A percentile compares a stretch with the other conserved stretches of the same genome.
Conservation (phyloP, 2,329 filamentous ascomycete species). For the Fusarium sp. region DNA sequence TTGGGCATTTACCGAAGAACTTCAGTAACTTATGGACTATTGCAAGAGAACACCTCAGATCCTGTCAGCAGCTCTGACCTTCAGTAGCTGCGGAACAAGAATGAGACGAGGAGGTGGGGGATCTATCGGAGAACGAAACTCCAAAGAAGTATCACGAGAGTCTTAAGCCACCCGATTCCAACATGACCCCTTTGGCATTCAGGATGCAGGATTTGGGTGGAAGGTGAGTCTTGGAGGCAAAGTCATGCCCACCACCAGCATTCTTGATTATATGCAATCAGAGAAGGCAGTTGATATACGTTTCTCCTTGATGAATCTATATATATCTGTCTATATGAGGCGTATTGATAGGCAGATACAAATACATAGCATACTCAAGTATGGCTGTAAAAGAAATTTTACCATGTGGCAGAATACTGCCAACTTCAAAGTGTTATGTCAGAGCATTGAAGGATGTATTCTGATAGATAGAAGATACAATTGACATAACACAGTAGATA, state of each 20-base stretch:
- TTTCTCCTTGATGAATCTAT: neutral
- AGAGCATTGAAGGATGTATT: neutral
- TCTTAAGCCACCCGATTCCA: slow-evolving; percentile 18
- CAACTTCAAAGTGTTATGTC: neutral
- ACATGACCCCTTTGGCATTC: slow-evolving; percentile 25
- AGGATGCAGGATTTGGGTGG: slow-evolving; percentile 26
- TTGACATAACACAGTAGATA: neutral
- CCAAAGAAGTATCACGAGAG: neutral
- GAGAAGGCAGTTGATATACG: neutral
- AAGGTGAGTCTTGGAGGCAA: slow-evolving; percentile 22
- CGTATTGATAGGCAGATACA: neutral
- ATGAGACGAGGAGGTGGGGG: neutral
- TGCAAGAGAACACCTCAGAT: neutral
- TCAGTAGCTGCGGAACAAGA: neutral
- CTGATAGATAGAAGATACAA: neutral
- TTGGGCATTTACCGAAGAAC: neutral
- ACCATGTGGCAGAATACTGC: slow-evolving; percentile 13
- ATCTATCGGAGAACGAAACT: neutral
- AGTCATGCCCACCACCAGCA: slow-evolving; percentile 8
- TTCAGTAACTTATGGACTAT: neutral
- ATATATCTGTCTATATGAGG: neutral
- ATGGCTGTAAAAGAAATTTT: neutral
- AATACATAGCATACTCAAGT: neutral
- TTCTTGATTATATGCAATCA: slow-evolving; percentile 7
- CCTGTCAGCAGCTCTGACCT: neutral